Evolutionary conservation across 441 rosid species (phyloP).

Genomic region (Pelargonium fulgidum): DNA sequence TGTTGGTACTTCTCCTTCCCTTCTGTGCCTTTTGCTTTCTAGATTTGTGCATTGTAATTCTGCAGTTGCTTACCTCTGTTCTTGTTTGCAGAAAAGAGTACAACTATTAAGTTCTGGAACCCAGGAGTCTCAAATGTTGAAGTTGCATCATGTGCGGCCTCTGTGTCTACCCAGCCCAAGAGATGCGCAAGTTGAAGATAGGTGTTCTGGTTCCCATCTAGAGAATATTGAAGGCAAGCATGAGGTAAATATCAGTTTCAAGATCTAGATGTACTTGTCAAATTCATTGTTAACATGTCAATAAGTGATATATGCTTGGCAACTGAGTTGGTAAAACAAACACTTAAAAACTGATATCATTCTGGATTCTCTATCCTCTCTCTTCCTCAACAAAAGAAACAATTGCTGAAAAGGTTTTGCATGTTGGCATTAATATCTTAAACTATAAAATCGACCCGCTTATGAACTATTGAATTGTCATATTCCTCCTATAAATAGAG

Average conservation of each 20-base stretch:
- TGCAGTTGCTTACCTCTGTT: slow-evolving; percentile 17
- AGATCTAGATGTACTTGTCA: neutral
- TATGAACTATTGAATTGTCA: too few relatives aligned
- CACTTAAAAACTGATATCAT: neutral
- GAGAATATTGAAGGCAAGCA: slow-evolving; percentile 25
- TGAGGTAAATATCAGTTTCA: slow-evolving; percentile 37
- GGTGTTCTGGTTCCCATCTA: slow-evolving; percentile 21
- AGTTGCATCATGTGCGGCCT: slow-evolving; percentile 30
- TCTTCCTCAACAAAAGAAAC: too few relatives aligned
- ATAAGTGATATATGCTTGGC: neutral
- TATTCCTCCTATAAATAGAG: too few relatives aligned
- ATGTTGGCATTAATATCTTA: too few relatives aligned
- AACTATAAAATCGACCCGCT: too few relatives aligned
- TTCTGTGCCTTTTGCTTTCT: neutral
- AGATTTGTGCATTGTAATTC: slow-evolving; percentile 7
- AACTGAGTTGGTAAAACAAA: neutral
- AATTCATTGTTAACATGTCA: neutral
- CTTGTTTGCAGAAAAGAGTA: slow-evolving; percentile 49
- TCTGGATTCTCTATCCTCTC: too few relatives aligned
- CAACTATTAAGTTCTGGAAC: slow-evolving; percentile 39
- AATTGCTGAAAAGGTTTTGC: too few relatives aligned
- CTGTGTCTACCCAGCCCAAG: slow-evolving; percentile 26
- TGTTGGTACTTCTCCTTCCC: slow-evolving; percentile 46
- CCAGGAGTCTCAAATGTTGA: slow-evolving; percentile 49
- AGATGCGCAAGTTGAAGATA: slow-evolving; percentile 21